Evolutionary conservation across 208 protist species (phyloP), one percentile per base, ranked within the genome.

Genomic region (Trypanosoma vivax): DNA sequence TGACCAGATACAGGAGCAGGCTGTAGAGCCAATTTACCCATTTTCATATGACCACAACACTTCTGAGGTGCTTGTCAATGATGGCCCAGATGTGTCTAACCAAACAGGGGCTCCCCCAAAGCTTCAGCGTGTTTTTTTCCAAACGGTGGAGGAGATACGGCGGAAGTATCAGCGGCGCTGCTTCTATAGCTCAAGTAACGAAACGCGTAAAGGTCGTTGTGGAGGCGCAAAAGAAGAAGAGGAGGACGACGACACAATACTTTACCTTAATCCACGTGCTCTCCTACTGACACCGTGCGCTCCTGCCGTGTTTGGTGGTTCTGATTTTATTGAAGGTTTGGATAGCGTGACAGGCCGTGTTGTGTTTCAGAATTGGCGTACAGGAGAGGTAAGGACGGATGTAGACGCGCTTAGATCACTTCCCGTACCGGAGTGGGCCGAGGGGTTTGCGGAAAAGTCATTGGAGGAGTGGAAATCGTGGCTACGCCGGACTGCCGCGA

Each of bases 201-300:
- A 37, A 10, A 30, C 21, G 10, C n/a, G 13, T 19, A 27, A 47
- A 28, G 6, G 29, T 4, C 24, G n/a, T 47, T 4, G 18, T 28
- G 48, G 41, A 16, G 48, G 21, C 19, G 18, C 30, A 37, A 13
- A 30, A 25, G 30, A 43, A 1, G 49, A 56, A 19, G 49, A 57
- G 10, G 60, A 59, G n/a, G 45, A 60, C 14, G 60, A 66, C 54
- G 60, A 66, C 28, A 66, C 60, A 10, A 48, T 58, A 27, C 60
- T 89, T 39, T 92, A 83, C 54, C 65, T 92, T 16, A 78, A 88
- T 63, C 64, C 79, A 23, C 71, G 81, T 16, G 57, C 83, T 6
- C 73, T 79, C 2, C 54, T 92, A 25, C 73, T 92, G 28, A 92
- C 85, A n/a, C 64, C 80, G 16, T 80, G 79, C 19, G 54, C 73